Evolutionary conservation across 176 grass and related monocot species (phyloP).

Genomic region (Luzula sylvatica): DNA sequence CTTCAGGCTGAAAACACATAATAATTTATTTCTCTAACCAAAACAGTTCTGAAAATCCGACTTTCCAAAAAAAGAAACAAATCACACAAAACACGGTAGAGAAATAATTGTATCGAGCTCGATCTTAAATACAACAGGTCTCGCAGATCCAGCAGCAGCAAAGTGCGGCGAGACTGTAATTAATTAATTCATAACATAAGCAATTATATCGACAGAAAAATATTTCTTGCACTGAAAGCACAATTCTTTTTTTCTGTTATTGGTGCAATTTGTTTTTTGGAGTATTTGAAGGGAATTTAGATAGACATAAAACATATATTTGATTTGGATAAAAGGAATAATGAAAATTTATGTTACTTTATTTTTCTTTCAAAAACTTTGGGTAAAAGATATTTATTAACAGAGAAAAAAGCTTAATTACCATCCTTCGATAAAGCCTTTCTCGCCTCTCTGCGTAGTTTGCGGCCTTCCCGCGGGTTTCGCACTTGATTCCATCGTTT

Average conservation of each 20-base stretch:
- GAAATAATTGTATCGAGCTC: neutral
- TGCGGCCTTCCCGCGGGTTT: conserved; percentile 22
- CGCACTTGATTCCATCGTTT: conserved; percentile 29
- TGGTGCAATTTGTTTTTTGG: too few species aligned
- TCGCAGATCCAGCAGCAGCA: conserved; percentile 97
- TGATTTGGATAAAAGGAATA: too few species aligned
- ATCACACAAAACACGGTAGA: neutral
- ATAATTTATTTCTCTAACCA: neutral
- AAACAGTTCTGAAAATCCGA: neutral
- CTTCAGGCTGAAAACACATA: neutral
- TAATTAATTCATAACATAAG: neutral
- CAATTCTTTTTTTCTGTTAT: too few species aligned
- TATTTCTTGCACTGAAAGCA: too few species aligned
- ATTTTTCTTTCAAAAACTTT: neutral
- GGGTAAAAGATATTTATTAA: neutral
- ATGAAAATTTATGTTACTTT: too few species aligned
- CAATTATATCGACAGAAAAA: too few species aligned
- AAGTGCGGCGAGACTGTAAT: conserved; percentile 53
- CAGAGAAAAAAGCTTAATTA: conserved; percentile 22
- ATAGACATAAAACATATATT: too few species aligned
- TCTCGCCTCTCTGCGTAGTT: conserved; percentile 48
- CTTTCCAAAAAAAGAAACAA: neutral
- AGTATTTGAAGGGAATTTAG: too few species aligned
- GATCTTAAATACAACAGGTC: conserved; percentile 61
- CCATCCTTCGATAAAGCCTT: conserved; percentile 83